These are phyloP conservation scores for Hyaloscypha finlandica DNA, from an alignment of 495 filamentous ascomycete species.

Conservation along the genomic window DNA sequence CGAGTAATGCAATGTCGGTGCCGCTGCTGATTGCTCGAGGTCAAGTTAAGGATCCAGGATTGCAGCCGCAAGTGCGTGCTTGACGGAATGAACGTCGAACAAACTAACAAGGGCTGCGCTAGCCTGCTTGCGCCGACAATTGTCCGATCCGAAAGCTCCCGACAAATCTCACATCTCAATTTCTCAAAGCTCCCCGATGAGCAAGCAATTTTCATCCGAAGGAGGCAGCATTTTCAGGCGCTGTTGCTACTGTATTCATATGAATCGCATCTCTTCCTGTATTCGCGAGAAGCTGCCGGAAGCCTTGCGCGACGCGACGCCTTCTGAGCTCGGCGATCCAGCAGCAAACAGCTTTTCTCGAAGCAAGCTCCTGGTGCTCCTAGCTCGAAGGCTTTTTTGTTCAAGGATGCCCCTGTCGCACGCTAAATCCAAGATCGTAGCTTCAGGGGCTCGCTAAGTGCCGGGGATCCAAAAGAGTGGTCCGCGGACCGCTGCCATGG, in stretches of 20 bases:
- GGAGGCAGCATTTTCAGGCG: background rate
- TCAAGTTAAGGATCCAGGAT: conserved; percentile 8
- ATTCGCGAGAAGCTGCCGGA: background rate
- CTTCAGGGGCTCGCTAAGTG: background rate
- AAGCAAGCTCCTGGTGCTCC: no score
- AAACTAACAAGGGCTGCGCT: background rate
- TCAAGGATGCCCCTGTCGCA: background rate
- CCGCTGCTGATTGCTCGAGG: conserved; percentile 9
- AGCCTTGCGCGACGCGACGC: conserved; percentile 1
- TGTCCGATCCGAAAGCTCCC: conserved; percentile 3
- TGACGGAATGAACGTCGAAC: conserved; percentile 1
- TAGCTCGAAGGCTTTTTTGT: background rate
- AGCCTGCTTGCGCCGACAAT: background rate
- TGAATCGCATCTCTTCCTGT: background rate
- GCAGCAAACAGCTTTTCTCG: no score
- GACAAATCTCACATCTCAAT: background rate
- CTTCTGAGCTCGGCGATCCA: background rate
- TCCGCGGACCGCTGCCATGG: background rate
- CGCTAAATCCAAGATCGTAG: background rate
- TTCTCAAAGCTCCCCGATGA: background rate
- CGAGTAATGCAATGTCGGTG: conserved; percentile 3
- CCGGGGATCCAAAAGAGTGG: conserved; percentile 2
- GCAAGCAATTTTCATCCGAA: background rate
- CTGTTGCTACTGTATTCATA: conserved; percentile 1
- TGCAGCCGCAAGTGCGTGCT: conserved; percentile 15